A percentile compares a stretch with the other conserved stretches of the same genome.
phyloP scores from a whole-genome alignment of 2,329 filamentous ascomycete species.

The Cercospora berteroae region DNA sequence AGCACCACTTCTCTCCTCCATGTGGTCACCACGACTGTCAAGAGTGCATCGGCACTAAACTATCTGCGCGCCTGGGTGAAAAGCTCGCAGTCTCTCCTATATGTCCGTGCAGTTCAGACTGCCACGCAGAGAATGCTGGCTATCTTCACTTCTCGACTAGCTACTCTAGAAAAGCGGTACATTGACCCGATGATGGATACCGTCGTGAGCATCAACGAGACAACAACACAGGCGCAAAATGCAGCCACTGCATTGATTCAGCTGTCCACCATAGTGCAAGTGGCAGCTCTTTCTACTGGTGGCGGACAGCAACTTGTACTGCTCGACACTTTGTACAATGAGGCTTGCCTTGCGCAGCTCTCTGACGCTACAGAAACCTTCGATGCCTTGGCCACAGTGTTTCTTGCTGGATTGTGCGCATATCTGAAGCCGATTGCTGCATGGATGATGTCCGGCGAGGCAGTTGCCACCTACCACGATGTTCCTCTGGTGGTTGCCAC shows the following conservation, averaged over 20 bases:
- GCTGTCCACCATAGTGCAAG: constrained; percentile 62
- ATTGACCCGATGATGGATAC: constrained; percentile 54
- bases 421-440: constrained; percentile 75
- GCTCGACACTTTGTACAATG: constrained; percentile 73
- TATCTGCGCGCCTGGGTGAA: constrained; percentile 51
- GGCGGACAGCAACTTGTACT: constrained; percentile 60
- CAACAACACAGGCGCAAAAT: constrained; percentile 58
- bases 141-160: constrained; percentile 59
- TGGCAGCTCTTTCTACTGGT: constrained; percentile 41
- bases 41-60: constrained; percentile 50
- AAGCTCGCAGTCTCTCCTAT: constrained; percentile 36
- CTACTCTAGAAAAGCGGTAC: constrained; percentile 59
- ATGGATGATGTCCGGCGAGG: constrained; percentile 81
- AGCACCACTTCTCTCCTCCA: constrained; percentile 36
- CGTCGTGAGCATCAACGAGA: constrained; percentile 64
- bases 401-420: constrained; percentile 76
- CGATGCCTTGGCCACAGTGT: constrained; percentile 63
- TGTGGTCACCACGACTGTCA: constrained; percentile 47
- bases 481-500: constrained; percentile 61
- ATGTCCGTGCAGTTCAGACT: constrained; percentile 68
- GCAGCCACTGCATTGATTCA: constrained; percentile 57
- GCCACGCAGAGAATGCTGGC: constrained; percentile 58
- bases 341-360: constrained; percentile 67
- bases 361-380: constrained; percentile 63
- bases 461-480: constrained; percentile 57